A percentile compares a stretch with the other conserved stretches of the same genome.
phyloP scores from a whole-genome alignment of 768 basidiomycete species.

The Lentinula raphanica region DNA sequence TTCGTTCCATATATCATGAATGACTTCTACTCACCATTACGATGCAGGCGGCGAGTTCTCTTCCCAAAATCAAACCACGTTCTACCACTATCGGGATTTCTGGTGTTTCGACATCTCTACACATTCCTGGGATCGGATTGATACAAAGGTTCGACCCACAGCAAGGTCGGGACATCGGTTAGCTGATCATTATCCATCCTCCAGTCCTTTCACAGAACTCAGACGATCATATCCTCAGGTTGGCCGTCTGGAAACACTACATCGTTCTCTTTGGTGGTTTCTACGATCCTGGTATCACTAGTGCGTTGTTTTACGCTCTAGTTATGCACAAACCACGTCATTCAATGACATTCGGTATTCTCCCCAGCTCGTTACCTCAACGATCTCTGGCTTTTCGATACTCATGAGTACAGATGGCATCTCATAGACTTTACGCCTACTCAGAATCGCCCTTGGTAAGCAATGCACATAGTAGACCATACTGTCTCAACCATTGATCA shows the following conservation, averaged over 20 bases:
- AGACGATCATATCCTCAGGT: slow-evolving; percentile 36
- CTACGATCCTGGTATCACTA: slow-evolving; percentile 80
- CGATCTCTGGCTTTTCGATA: slow-evolving; percentile 84
- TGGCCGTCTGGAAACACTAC: slow-evolving; percentile 87
- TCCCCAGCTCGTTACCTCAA: slow-evolving; percentile 69
- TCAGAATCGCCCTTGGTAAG: slow-evolving; percentile 70
- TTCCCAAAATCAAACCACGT: slow-evolving; percentile 73
- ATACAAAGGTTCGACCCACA: slow-evolving; percentile 75
- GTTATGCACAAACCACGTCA: too few species aligned
- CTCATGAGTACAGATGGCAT: slow-evolving; percentile 81
- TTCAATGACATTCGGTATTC: neutral
- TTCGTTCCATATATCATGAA: neutral
- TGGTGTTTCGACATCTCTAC: slow-evolving; percentile 81
- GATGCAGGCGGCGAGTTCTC: slow-evolving; percentile 78
- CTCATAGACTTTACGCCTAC: slow-evolving; percentile 70
- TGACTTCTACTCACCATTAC: neutral
- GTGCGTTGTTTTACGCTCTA: too few species aligned
- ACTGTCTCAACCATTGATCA: neutral
- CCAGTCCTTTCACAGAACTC: neutral
- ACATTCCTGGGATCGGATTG: slow-evolving; percentile 83
- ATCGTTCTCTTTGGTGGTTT: slow-evolving; percentile 89
- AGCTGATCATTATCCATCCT: slow-evolving; percentile 10
- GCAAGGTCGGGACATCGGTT: slow-evolving; percentile 82
- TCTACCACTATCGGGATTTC: slow-evolving; percentile 87
- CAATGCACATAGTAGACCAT: slow-evolving; percentile 1